A percentile compares a stretch with the other conserved stretches of the same genome.
Conservation (phyloP, 768 basidiomycete genomes). For the Hericium alpestre region DNA sequence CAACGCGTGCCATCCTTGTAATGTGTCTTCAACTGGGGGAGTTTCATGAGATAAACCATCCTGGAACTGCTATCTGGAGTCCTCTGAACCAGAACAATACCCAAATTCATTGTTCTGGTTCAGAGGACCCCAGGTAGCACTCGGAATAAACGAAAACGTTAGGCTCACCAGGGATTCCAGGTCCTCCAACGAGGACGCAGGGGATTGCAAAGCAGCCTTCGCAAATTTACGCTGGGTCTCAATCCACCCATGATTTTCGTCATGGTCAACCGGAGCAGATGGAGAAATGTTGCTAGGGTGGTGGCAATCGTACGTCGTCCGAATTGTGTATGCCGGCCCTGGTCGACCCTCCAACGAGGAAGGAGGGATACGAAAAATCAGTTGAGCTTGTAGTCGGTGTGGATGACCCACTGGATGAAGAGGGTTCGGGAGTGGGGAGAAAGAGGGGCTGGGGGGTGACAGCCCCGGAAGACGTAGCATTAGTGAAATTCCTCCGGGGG, state of each 20-base stretch:
- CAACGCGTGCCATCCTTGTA: background rate
- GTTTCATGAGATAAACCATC: too few relatives aligned
- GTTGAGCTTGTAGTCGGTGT: background rate
- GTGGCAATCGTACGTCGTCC: background rate
- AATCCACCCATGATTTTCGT: background rate
- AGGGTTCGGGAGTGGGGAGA: background rate
- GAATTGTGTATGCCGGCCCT: background rate
- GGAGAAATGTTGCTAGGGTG: background rate
- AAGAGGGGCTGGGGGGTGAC: too few relatives aligned
- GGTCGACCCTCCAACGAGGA: too few relatives aligned
- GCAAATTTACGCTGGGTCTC: background rate
- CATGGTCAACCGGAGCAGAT: background rate
- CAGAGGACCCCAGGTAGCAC: background rate
- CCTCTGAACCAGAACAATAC: background rate
- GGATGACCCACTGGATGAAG: background rate
- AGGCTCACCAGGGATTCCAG: too few relatives aligned
- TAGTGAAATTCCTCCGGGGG: too few relatives aligned
- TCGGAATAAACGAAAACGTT: too few relatives aligned
- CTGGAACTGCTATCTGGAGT: too few relatives aligned
- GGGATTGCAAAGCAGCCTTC: background rate
- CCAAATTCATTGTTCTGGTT: background rate
- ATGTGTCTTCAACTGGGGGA: background rate
- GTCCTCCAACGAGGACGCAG: background rate
- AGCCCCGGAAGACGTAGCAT: too few relatives aligned
- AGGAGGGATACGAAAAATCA: background rate